Percentiles rank a stretch among this genome's conserved stretches.
phyloP scores from a whole-genome alignment of 2,329 filamentous ascomycete species.

The Phaeosphaeria sp. region DNA sequence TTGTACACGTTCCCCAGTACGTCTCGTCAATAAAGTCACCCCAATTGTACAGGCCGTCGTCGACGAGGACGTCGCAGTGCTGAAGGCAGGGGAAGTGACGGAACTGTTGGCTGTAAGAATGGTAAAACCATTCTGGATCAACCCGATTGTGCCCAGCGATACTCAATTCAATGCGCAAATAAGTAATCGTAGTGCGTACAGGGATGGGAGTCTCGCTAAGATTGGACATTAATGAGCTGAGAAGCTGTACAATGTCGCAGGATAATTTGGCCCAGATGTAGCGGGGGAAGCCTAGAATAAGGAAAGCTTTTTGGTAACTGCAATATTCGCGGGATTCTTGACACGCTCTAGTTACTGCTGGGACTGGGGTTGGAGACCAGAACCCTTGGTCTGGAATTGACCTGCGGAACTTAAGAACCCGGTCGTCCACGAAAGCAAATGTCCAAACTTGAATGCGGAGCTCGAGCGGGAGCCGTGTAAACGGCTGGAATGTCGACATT shows the following conservation, averaged over 20 bases:
- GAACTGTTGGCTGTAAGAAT: background rate
- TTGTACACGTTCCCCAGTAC: conserved; percentile 7
- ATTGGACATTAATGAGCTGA: background rate
- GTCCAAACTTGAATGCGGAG: background rate
- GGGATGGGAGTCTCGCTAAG: background rate
- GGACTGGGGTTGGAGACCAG: conserved; percentile 7
- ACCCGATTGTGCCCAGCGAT: background rate
- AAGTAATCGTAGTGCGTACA: background rate
- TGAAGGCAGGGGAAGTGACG: background rate
- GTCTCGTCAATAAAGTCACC: background rate
- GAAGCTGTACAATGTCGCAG: conserved; percentile 10
- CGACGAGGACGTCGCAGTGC: conserved; percentile 1
- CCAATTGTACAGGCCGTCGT: background rate
- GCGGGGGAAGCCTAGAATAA: background rate
- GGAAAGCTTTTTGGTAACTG: conserved; percentile 9
- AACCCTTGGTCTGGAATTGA: background rate
- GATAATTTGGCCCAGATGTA: conserved; percentile 16
- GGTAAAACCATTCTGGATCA: conserved; percentile 1
- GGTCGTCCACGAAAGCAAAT: background rate
- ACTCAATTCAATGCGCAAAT: conserved; percentile 2
- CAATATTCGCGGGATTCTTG: conserved; percentile 11
- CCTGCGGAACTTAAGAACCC: conserved; percentile 7
- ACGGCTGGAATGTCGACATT: conserved; percentile 13
- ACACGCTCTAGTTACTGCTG: conserved; percentile 8
- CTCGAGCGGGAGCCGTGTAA: conserved; percentile 11